Base-by-base conservation (phyloP, 108 stramenopile species). In the Pseudonitzschia multiseries region DNA sequence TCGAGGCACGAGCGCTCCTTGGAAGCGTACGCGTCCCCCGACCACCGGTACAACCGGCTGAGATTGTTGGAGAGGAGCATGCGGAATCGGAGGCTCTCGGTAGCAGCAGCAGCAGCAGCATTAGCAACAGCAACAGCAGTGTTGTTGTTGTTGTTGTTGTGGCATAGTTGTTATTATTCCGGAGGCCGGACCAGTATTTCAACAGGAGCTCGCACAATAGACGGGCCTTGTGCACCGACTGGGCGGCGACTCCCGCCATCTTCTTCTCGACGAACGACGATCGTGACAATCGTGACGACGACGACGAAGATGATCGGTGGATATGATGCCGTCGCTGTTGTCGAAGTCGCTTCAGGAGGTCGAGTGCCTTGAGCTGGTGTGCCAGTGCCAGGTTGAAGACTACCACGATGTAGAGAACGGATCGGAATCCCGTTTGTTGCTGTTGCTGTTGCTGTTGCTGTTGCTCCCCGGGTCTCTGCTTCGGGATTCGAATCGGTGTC, bases 371-470 rank as follows among this genome's bases (percentile, higher is more conserved):
- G 0, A 75, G 27, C 10, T 75, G 74, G 41, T 68, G 66, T 22
- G 67, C 66, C 21, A 75, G 43, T 32, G 74, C 74, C 29, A 75
- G 46, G 46, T 75, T 75, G 67, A 75, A 75, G 5, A 75, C 3
- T 6, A 75, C 33, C 15, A 75, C 41, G 1, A 75, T 36, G 31
- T n/a, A 51, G 8, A 51, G 50, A 10, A 51, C 9, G 20, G 50
- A 51, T 51, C 50, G 6, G 6, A 36, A 6, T 5, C 36, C 36
- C 36, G n/a, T n/a, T n/a, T n/a, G n/a, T n/a, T n/a, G n/a, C n/a
- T n/a, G n/a, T n/a, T n/a, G n/a, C n/a, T n/a, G n/a, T n/a, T n/a
- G n/a, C n/a, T n/a, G n/a, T n/a, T 36, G 36, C 50, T n/a, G 17
- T 10, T 51, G 20, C 2, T 51, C 10, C 2, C 50, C 50, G 6